These are phyloP conservation scores for Alternaria consortialis DNA, from an alignment of 2,329 filamentous ascomycete genomes.

Conservation along the genomic window DNA sequence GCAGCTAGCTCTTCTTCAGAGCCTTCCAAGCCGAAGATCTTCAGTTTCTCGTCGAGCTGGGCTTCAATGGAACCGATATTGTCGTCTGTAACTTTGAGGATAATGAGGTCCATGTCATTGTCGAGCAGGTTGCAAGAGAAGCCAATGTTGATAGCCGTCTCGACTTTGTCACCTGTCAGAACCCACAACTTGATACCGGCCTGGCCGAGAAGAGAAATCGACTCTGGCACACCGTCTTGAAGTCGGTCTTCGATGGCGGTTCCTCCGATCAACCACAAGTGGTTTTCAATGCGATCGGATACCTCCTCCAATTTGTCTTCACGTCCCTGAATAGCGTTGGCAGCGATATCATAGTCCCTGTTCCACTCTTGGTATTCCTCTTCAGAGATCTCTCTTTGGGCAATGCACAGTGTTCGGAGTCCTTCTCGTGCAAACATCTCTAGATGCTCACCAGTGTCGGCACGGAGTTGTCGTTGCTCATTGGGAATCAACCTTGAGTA, in stretches of 20 bases:
- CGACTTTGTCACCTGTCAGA: conserved; percentile 96
- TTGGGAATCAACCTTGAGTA: conserved; percentile 88
- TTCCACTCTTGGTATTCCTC: conserved; percentile 87
- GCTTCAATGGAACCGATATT: conserved; percentile 69
- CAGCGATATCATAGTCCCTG: conserved; percentile 85
- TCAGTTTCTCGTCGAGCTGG: conserved; percentile 77
- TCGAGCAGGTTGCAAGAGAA: conserved; percentile 98
- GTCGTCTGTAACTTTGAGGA: conserved; percentile 85
- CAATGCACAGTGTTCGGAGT: conserved; percentile 92
- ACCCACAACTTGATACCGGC: conserved; percentile 99
- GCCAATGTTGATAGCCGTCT: conserved; percentile 99
- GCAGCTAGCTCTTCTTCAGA: conserved; percentile 83
- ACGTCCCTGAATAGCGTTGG: conserved; percentile 81
- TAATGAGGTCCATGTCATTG: conserved; percentile 96
- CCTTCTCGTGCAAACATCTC: conserved; percentile 98
- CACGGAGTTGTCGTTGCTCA: conserved; percentile 84
- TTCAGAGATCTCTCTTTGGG: conserved; percentile 80
- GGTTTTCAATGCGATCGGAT: conserved; percentile 88
- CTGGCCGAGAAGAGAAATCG: conserved; percentile 87
- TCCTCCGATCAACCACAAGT: conserved; percentile 86
- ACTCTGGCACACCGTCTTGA: conserved; percentile 96
- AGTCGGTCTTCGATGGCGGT: conserved; percentile 97
- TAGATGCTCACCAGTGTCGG: conserved; percentile 87
- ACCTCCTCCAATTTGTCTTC: conserved; percentile 94
- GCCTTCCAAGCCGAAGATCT: conserved; percentile 79